Conservation (phyloP, 1,284 basidiomycete genomes). For the Takashimella koratensis region DNA sequence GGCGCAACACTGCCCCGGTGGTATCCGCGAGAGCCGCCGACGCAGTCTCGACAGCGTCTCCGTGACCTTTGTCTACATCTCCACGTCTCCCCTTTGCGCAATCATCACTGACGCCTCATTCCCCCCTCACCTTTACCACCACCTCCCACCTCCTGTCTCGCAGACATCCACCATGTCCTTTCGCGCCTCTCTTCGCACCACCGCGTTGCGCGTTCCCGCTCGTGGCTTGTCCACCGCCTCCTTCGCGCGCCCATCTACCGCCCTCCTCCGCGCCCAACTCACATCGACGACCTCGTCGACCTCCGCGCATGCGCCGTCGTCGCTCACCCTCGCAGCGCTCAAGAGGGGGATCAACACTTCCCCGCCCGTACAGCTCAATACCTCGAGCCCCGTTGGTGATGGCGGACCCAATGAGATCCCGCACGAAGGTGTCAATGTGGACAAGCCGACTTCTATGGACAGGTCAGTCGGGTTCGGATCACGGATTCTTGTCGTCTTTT, state of each 20-base stretch:
- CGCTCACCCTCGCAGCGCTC: conserved; percentile 6
- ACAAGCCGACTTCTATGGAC: conserved; percentile 40
- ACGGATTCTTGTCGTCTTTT: too few species aligned
- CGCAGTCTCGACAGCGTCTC: too few species aligned
- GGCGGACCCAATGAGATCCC: conserved; percentile 39
- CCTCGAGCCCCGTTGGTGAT: conserved; percentile 22
- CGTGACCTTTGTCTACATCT: too few species aligned
- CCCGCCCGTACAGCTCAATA: conserved; percentile 13
- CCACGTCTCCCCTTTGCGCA: too few species aligned
- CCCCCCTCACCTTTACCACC: not conserved
- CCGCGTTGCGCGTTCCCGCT: conserved; percentile 9
- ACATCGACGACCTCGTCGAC: conserved; percentile 2
- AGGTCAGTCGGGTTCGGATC: conserved; percentile 35
- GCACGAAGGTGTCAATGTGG: conserved; percentile 43
- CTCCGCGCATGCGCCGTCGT: conserved; percentile 4
- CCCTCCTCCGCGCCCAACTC: conserved; percentile 3
- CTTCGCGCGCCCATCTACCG: conserved; percentile 6
- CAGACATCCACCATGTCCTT: conserved; percentile 24
- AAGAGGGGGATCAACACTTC: conserved; percentile 12
- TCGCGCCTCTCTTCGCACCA: conserved; percentile 16
- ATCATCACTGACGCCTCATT: too few species aligned
- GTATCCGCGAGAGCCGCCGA: too few species aligned
- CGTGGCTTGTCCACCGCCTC: conserved; percentile 8
- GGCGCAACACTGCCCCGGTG: too few species aligned
- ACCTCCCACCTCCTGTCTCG: not conserved